A percentile compares a stretch with the other conserved stretches of the same genome.
phyloP scores from a whole-genome alignment of 805 yeast species.

The Metschnikowia orientalis region DNA sequence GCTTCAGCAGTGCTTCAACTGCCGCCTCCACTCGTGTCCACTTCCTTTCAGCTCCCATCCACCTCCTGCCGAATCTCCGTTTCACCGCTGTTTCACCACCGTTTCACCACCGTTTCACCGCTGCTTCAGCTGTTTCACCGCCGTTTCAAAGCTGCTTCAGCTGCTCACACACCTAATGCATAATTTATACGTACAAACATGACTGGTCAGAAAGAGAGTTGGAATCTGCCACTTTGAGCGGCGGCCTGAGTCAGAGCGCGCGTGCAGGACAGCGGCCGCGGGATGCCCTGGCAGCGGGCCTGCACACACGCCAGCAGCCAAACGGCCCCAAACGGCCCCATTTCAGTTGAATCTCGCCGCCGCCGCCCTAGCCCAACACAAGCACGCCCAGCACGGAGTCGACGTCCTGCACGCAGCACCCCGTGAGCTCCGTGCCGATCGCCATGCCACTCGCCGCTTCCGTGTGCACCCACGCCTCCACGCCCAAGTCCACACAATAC shows the following conservation, averaged over 20 bases:
- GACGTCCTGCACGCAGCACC: slow-evolving; percentile 42
- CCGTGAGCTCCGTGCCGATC: slow-evolving; percentile 44
- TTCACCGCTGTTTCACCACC: no score
- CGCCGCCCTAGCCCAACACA: slow-evolving; percentile 24
- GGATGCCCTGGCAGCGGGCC: no score
- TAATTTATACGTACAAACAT: slow-evolving; percentile 24
- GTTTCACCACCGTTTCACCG: neutral
- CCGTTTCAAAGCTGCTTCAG: neutral
- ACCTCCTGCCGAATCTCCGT: no score
- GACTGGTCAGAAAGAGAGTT: neutral
- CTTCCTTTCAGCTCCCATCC: no score
- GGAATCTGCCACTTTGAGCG: slow-evolving; percentile 1
- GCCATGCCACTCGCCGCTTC: slow-evolving; percentile 18
- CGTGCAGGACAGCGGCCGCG: slow-evolving; percentile 3
- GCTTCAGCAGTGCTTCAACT: no score
- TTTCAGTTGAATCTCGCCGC: no score
- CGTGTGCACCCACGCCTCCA: slow-evolving; percentile 41
- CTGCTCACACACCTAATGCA: no score
- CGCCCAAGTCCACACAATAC: slow-evolving; percentile 44
- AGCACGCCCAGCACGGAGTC: slow-evolving; percentile 39
- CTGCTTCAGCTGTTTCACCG: neutral
- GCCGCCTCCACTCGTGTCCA: no score
- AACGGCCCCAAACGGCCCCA: no score
- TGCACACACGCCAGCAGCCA: no score
- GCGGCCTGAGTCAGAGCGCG: slow-evolving; percentile 4